Evolutionary conservation across 257 asterid species (phyloP).

Genomic region (Gardenia jasminoides): DNA sequence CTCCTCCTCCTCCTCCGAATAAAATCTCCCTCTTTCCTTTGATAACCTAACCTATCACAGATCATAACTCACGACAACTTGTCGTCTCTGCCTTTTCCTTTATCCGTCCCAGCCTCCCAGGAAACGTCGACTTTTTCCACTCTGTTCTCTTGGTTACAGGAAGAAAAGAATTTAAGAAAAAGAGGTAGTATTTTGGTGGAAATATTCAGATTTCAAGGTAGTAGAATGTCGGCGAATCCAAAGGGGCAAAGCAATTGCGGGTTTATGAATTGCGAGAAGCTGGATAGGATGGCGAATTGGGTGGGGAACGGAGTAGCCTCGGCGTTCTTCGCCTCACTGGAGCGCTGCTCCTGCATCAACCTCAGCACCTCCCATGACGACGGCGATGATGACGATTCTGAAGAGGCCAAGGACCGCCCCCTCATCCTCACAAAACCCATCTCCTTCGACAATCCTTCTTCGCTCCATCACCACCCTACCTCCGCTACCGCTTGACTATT

Average conservation of each 20-base stretch:
- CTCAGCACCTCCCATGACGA: constrained; percentile 27
- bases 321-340: constrained; percentile 30
- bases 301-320: constrained; percentile 29
- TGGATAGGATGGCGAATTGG: constrained; percentile 33
- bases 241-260: constrained; percentile 5
- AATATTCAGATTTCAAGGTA: background rate
- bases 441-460: constrained; percentile 16
- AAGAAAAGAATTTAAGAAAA: background rate
- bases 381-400: constrained; percentile 6
- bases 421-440: constrained; percentile 28
- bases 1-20: no score
- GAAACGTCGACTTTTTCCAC: background rate
- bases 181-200: background rate
- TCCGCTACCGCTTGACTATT: constrained; percentile 1
- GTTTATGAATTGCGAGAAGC: constrained; percentile 24
- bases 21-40: no score
- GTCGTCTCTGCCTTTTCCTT: no score
- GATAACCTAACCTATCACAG: no score
- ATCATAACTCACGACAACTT: no score
- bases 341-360: constrained; percentile 35
- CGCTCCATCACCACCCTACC: constrained; percentile 1
- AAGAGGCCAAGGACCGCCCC: constrained; percentile 35
- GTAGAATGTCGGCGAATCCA: constrained; percentile 13
- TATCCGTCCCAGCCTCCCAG: no score
- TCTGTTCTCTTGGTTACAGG: background rate